A percentile compares a stretch with the other conserved stretches of the same genome.
These are phyloP conservation scores for Misopates orontium DNA, from an alignment of 257 asterid genomes.

Conservation along the genomic window DNA sequence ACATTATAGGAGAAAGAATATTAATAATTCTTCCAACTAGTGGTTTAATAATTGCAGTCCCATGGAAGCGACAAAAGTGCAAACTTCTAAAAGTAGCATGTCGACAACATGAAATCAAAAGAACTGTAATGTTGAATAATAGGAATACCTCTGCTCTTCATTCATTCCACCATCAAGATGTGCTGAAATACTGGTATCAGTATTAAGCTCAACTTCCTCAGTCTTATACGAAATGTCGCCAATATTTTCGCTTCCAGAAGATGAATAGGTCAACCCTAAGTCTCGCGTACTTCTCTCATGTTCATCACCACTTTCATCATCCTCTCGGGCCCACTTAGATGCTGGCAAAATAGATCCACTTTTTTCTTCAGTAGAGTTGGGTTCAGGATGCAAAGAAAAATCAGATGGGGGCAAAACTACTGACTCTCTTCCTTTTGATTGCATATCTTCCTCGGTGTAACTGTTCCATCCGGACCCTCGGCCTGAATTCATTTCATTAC, in stretches of 20 bases:
- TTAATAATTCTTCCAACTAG: not conserved
- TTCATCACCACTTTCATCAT: conserved; percentile 72
- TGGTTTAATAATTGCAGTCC: conserved; percentile 5
- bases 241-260: conserved; percentile 89
- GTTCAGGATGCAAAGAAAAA: conserved; percentile 36
- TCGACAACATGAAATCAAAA: conserved; percentile 8
- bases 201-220: conserved; percentile 51
- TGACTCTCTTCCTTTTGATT: conserved; percentile 47
- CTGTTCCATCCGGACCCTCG: conserved; percentile 46
- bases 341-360: conserved; percentile 68
- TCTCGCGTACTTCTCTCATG: conserved; percentile 58
- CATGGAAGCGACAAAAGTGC: not conserved
- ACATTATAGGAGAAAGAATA: not conserved
- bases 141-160: conserved; percentile 75
- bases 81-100: conserved; percentile 1
- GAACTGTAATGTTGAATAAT: not conserved
- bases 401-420: conserved; percentile 34
- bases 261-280: conserved; percentile 79
- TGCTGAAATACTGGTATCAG: conserved; percentile 55
- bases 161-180: conserved; percentile 65
- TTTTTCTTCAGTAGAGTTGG: conserved; percentile 46
- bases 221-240: conserved; percentile 48
- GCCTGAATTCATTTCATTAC: conserved; percentile 46
- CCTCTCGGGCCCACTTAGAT: conserved; percentile 95
- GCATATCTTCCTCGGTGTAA: conserved; percentile 46